phyloP scores from a whole-genome alignment of 805 yeast species.

The Zygosaccharomyces pseudorouxii region DNA sequence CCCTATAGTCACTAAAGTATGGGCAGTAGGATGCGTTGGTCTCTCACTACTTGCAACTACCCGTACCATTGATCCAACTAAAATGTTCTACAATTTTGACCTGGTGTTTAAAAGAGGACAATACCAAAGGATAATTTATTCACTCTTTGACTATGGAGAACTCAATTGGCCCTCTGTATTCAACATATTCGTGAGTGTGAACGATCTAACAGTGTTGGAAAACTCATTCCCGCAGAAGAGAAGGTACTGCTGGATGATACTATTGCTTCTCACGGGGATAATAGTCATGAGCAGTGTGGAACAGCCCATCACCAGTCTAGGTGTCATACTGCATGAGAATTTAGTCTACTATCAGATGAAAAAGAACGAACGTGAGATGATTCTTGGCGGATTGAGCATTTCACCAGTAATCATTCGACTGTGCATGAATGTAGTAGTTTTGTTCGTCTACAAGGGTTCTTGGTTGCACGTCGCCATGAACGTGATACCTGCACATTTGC shows the following conservation, averaged over 20 bases:
- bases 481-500: conserved; percentile 30
- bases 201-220: conserved; percentile 26
- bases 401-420: conserved; percentile 22
- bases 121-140: conserved; percentile 37
- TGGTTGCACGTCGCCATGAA: conserved; percentile 24
- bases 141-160: conserved; percentile 39
- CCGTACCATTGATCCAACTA: conserved; percentile 32
- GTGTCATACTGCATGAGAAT: conserved; percentile 27
- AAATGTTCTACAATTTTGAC: conserved; percentile 36
- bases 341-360: conserved; percentile 26
- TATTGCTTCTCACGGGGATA: conserved; percentile 16
- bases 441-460: conserved; percentile 17
- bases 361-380: conserved; percentile 16
- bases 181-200: conserved; percentile 22
- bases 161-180: conserved; percentile 23
- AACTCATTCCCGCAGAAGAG: conserved; percentile 24
- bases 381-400: conserved; percentile 24
- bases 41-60: conserved; percentile 35
- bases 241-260: conserved; percentile 27
- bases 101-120: conserved; percentile 39
- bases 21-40: conserved; percentile 36
- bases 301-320: conserved; percentile 30
- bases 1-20: conserved; percentile 41
- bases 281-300: conserved; percentile 23
- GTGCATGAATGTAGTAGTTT: conserved; percentile 22